Base-by-base conservation (phyloP, 2,329 filamentous ascomycete genomes). In the Cladosporium sp. region DNA sequence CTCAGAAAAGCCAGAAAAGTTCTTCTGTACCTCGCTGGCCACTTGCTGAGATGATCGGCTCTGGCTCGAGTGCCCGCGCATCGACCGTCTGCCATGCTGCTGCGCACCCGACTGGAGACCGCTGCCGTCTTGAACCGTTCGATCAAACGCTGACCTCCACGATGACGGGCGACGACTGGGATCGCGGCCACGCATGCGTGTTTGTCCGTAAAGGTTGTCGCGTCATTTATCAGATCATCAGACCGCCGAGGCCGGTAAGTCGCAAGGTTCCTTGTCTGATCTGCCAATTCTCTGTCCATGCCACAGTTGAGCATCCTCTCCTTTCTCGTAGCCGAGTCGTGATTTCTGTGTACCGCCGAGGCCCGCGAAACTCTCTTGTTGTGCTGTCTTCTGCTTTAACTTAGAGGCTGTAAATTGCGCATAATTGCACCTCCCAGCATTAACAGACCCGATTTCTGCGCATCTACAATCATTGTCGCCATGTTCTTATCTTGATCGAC, bases 151-250 rank as follows among this genome's bases (percentile, higher is more conserved):
- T 45, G 34, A 25, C 28, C 30, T 37, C 28, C 28, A 20, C 6
- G n/a, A 50, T 50, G 30, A 9, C 28, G 6, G 15, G 34, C 47
- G 19, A 17, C 19, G 45, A n/a, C 45, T 50, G 17, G 14, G 37
- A 39, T 15, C 15, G 40, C 19, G 40, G 43, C 17, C 28, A 25
- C 43, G 45, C n/a, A 19, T 50, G 47, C 47, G 20, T 19, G 20
- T 55, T 39, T 17, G 28, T 28, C 38, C 34, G 19, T 28, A 20
- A n/a, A 39, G 30, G 34, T 20, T 56, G 54, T 47, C 42, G 54
- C 42, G 42, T 47, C 54, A 38, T 47, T 56, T 56, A 56, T 49
- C 54, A 49, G 54, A 56, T 55, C 51, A 55, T 55, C 28, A 42
- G 38, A 25, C 20, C 5, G 15, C 17, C 15, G 14, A 22, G 42